Evolutionary conservation across 768 basidiomycete genomes (phyloP), one percentile per base, ranked within the genome.

Genomic region (Holtermanniella nyarrowii): DNA sequence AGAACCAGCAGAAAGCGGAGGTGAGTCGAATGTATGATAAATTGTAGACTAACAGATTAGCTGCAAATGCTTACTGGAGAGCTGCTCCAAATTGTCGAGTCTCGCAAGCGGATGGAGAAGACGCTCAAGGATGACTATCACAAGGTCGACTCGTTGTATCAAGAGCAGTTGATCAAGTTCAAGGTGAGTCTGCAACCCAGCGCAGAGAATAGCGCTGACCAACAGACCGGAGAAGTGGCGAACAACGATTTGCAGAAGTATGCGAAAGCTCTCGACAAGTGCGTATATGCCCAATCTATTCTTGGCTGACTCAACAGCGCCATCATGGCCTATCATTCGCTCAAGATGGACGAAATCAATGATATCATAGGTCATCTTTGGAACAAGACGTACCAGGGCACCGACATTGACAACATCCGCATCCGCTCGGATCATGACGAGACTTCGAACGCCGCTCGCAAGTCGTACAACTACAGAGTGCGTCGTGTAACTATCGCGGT

Each of bases 311-410:
- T 1, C 2, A 1, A 1, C 52, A 96, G 93, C 59, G 95, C 91
- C 40, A 97, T 99, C 70, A 95, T 99, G 88, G 88, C 88, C 72
- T 99, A 96, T 64, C 95, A 99, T 65, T 76, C 82, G 13, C 77
- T 95, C 61, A 99, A 99, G 74, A 95, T 97, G 95, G 88, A 91
- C 71, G 95, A 99, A 76, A 90, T 99, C 62, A 99, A 99, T 65
- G 90, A 95, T 63, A 91, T 84, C 13, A 93, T 97, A 82, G 84
- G 84, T 44, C 88, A 95, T 65, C 71, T 97, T 3, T 99, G 95
- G 95, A 93, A 89, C 69, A 93, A 89, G 74, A 97, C 91, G 0
- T 99, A 99, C 72, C 93, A 97, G 70, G 93, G 93, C 60, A 96
- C 91, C 53, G 90, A 99, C 73, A 97, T 99, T 66, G 95, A 99